Percentiles rank a stretch among this genome's conserved stretches.
Conservation (phyloP, 352 stramenopile species). For the Phytopythium cucurbitacearum region DNA sequence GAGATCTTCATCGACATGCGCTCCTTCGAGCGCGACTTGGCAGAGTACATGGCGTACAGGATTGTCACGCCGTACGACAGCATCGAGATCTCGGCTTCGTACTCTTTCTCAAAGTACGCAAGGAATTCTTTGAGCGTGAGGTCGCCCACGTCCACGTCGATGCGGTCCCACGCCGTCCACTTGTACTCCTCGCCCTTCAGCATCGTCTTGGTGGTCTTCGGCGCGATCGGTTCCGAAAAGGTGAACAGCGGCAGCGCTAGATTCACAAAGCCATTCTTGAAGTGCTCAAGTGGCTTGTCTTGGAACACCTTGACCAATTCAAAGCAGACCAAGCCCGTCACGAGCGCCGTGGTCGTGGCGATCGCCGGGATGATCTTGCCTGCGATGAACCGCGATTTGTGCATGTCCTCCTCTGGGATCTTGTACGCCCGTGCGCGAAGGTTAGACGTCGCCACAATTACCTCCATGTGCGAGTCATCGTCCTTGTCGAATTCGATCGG, state of each 20-base stretch:
- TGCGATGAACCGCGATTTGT: conserved; percentile 98
- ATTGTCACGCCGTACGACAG: conserved; percentile 95
- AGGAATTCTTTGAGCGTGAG: conserved; percentile 97
- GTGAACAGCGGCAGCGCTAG: conserved; percentile 97
- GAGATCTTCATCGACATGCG: conserved; percentile 97
- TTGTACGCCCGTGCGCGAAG: conserved; percentile 97
- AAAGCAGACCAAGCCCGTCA: conserved; percentile 98
- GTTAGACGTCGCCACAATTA: conserved; percentile 97
- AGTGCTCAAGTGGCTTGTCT: conserved; percentile 90
- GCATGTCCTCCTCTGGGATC: conserved; percentile 97
- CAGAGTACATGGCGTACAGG: conserved; percentile 87
- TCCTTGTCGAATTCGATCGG: conserved; percentile 99
- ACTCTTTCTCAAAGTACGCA: conserved; percentile 93
- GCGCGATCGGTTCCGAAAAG: conserved; percentile 95
- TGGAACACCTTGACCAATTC: conserved; percentile 97
- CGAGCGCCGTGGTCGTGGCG: conserved; percentile 98
- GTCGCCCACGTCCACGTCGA: conserved; percentile 94
- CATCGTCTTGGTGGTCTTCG: conserved; percentile 91
- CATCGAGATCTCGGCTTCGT: conserved; percentile 98
- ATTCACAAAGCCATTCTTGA: conserved; percentile 99
- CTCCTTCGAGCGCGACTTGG: conserved; percentile 88
- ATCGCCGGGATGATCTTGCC: conserved; percentile 99
- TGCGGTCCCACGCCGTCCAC: conserved; percentile 97
- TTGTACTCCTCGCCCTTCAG: conserved; percentile 95
- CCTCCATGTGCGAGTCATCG: conserved; percentile 96